These are phyloP conservation scores for Hysterangium stoloniferum DNA, from an alignment of 768 basidiomycete species.

Conservation along the genomic window DNA sequence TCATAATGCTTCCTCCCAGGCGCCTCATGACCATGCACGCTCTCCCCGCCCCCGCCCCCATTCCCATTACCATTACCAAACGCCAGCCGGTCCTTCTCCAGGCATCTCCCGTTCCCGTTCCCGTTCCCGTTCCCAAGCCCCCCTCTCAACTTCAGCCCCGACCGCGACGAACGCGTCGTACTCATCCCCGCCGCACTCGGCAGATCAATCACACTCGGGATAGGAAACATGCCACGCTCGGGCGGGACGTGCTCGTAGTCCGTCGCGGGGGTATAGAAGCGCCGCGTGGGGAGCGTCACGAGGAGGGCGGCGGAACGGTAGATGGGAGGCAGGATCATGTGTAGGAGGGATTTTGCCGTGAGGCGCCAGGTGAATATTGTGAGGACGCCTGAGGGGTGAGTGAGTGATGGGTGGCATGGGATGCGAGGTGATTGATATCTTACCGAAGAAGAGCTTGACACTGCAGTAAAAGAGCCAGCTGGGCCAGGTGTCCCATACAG, in stretches of 20 bases:
- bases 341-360: conserved; percentile 69
- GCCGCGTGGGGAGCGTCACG: conserved; percentile 68
- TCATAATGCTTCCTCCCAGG: conserved; percentile 58
- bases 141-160: conserved; percentile 17
- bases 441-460: conserved; percentile 37
- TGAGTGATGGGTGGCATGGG: conserved; percentile 26
- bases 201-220: conserved; percentile 84
- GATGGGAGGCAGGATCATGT: conserved; percentile 69
- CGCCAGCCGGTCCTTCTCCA: background rate
- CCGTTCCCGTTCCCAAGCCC: conserved; percentile 12
- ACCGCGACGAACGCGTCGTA: conserved; percentile 2
- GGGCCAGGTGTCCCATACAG: conserved; percentile 14
- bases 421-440: conserved; percentile 11
- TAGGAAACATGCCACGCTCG: conserved; percentile 54
- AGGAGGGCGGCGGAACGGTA: conserved; percentile 69
- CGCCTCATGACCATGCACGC: conserved; percentile 21
- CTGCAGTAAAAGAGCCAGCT: conserved; percentile 32
- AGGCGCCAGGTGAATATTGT: conserved; percentile 85
- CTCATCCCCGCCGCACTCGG: conserved; percentile 19
- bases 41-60: conserved; percentile 23
- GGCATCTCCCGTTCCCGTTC: background rate
- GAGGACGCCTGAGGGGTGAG: conserved; percentile 47
- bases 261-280: conserved; percentile 88
- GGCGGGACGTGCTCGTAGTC: conserved; percentile 67
- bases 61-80: conserved; percentile 13